Evolutionary conservation across 2,329 filamentous ascomycete genomes (phyloP).

Genomic region (Huntiella decipiens): DNA sequence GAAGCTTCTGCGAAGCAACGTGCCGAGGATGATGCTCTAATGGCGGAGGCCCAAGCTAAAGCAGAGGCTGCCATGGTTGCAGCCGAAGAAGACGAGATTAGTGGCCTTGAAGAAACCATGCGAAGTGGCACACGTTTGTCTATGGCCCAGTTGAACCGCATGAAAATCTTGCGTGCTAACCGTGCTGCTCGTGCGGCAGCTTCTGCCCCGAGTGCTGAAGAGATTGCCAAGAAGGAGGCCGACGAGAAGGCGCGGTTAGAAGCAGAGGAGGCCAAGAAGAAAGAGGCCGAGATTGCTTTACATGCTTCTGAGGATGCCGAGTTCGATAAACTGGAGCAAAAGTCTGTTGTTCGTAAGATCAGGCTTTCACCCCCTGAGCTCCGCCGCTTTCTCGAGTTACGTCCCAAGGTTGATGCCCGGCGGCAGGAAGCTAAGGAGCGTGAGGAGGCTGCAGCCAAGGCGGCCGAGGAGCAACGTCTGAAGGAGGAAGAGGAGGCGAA

Average conservation of each 20-base stretch:
- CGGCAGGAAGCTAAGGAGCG: conserved; percentile 1
- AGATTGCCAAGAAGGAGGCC: background rate
- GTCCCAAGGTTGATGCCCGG: background rate
- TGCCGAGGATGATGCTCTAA: conserved; percentile 3
- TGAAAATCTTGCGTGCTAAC: conserved; percentile 14
- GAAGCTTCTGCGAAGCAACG: conserved; percentile 2
- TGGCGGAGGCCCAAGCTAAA: conserved; percentile 11
- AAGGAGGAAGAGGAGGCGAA: background rate
- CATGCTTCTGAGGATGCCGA: conserved; percentile 4
- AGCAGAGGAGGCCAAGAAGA: background rate
- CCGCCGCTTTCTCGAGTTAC: conserved; percentile 1
- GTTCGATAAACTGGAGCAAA: conserved; percentile 2
- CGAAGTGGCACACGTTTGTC: background rate
- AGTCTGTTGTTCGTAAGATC: background rate
- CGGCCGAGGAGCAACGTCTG: conserved; percentile 2
- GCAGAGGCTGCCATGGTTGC: conserved; percentile 17
- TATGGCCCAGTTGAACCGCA: background rate
- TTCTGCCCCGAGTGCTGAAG: conserved; percentile 14
- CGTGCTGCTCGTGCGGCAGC: conserved; percentile 17
- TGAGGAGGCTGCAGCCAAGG: conserved; percentile 4
- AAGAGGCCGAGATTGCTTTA: conserved; percentile 1
- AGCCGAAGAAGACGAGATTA: conserved; percentile 8
- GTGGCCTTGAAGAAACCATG: background rate
- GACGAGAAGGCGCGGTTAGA: background rate
- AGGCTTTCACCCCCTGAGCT: conserved; percentile 1